Evolutionary conservation across 2,329 filamentous ascomycete genomes (phyloP).

Genomic region (Hortaea sp.): DNA sequence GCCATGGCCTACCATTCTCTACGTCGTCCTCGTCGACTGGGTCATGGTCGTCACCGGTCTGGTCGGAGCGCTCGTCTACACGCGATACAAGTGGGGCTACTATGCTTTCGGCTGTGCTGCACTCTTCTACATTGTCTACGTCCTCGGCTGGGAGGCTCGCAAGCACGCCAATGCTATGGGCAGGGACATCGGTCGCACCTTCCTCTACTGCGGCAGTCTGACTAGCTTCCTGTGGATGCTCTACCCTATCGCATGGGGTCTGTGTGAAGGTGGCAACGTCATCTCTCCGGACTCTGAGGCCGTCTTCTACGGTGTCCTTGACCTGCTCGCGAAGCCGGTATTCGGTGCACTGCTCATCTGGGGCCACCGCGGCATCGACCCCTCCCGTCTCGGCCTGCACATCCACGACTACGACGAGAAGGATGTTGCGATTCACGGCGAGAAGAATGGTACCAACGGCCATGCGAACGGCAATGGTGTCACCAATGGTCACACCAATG

Average conservation of each 20-base stretch:
- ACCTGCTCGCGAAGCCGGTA: slow-evolving; percentile 54
- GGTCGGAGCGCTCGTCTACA: slow-evolving; percentile 53
- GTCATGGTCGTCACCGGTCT: slow-evolving; percentile 60
- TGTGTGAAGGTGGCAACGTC: slow-evolving; percentile 55
- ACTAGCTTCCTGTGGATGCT: slow-evolving; percentile 54
- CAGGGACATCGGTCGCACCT: slow-evolving; percentile 42
- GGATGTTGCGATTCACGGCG: slow-evolving; percentile 16
- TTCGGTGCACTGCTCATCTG: slow-evolving; percentile 53
- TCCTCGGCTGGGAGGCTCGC: slow-evolving; percentile 48
- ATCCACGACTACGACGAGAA: slow-evolving; percentile 38
- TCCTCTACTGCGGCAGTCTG: slow-evolving; percentile 46
- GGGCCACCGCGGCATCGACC: slow-evolving; percentile 54
- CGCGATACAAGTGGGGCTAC: slow-evolving; percentile 60
- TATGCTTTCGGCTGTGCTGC: slow-evolving; percentile 45
- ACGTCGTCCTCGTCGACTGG: slow-evolving; percentile 51
- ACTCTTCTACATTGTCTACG: slow-evolving; percentile 48
- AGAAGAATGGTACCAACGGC: slow-evolving; percentile 5
- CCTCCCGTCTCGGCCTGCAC: slow-evolving; percentile 44
- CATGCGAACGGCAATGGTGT: slow-evolving; percentile 8
- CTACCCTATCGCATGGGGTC: slow-evolving; percentile 54
- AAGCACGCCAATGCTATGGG: slow-evolving; percentile 47
- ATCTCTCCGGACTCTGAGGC: slow-evolving; percentile 58
- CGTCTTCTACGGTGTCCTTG: slow-evolving; percentile 58
- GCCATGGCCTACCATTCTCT: slow-evolving; percentile 54
- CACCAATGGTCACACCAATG: slow-evolving; percentile 15